Evolutionary conservation across 331 rosid genomes (phyloP), one percentile per base, ranked within the genome.

Genomic region (Malus hybrid): DNA sequence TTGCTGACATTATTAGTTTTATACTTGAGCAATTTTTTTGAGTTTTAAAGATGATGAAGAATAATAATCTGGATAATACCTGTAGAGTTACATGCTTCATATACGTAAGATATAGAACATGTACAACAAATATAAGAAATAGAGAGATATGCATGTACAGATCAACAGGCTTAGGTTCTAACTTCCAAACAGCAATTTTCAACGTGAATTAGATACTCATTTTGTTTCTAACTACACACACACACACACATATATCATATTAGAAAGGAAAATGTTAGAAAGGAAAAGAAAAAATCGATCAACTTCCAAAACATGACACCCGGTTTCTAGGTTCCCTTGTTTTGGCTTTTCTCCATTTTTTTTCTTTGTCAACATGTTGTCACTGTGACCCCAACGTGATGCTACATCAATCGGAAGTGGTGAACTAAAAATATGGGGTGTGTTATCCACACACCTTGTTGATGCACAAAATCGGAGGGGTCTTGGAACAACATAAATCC

Each of bases 1-100:
- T 31, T 82, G 82, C 46, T 89, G 93, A 91, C 86, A 59, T 52
- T 52, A 65, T 60, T 56, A 67, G 55, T 81, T 84, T 81, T 74
- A 63, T 55, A 54, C 13, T 9, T 33, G 55, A 69, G 70, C 59
- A 72, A 83, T 24, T 76, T 22, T 70, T 77, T 82, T 84, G 52
- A 42, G 63, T 70, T 68, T 57, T 69, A 66, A 22, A 50, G 76
- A 52, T 62, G 42, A 62, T 69, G 71, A 71, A 75, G 31, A 67
- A 42, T 19, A 75, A 9, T 39, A 66, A 11, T 67, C 60, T 67
- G 50, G 77, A 68, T 71, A 73, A 63, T 44, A 42, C 27, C 0
- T 15, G 55, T 48, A 50, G 8, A 50, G 11, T 39, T 44, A 14
- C 32, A 28, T 22, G 56, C 27, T 12, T 3, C 13, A 12, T 67